Evolutionary conservation across 164 flowering plant genomes (phyloP), one percentile per base, ranked within the genome.

Genomic region (Dillenia suffruticosa): DNA sequence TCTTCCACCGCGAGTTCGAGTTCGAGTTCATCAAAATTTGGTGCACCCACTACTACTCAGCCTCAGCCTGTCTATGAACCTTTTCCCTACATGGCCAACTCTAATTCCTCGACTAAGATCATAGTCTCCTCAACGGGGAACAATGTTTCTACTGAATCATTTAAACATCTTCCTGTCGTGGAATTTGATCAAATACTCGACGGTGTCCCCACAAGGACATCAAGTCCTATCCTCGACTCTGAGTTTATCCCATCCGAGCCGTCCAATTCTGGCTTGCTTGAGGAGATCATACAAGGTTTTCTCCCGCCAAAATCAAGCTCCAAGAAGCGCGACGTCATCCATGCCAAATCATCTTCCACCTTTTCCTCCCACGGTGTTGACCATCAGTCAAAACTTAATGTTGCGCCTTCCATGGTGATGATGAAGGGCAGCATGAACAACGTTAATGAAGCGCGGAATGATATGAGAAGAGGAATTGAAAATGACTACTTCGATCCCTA

Each of bases 241-340:
- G 77, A 74, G 0, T 79, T 87, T 75, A 82, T 86, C 49, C 70
- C 76, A 6, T 57, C 78, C 11, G 89, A 84, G 57, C 58, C 78
- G 0, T 61, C 84, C 1, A 80, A 76, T 71, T 85, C 97, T 0
- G 96, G 96, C 2, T 61, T 90, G 44, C 57, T 90, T 57, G 75
- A 90, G 26, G 90, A 87, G 62, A 68, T 86, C n/a, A 73, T 90
- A 58, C 78, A 79, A 16, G 79, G 82, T 62, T 90, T 74, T 58
- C 72, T 83, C 46, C 94, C 94, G 0, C 94, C 94, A 0, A 83
- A 81, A 59, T 55, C 79, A 1, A 12, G 55, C 26, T 24, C 77
- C 1, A 40, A 66, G 40, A 32, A 32, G 40, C 40, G 0, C 40
- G 40, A 32, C 40, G 40, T 32, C 40, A 6, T 32, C 40, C 40